A percentile compares a stretch with the other conserved stretches of the same genome.
Evolutionary conservation across 352 stramenopile genomes (phyloP).

Genomic region (Phytophthora vignae): DNA sequence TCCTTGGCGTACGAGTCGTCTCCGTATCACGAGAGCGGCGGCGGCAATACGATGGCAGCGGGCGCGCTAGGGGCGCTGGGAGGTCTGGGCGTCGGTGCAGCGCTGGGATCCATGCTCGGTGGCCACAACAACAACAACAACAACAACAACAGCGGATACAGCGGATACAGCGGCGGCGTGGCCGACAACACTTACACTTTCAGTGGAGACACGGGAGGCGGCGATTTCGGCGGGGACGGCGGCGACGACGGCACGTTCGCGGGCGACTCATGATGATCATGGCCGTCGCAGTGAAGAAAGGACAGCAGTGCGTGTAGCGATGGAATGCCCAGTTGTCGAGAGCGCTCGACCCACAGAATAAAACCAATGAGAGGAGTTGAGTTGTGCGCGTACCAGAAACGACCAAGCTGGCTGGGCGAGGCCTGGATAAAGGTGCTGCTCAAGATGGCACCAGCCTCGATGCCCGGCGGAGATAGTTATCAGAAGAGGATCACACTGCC

Average conservation of each 20-base stretch:
- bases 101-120: constrained; percentile 56
- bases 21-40: not conserved
- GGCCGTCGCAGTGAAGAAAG: constrained; percentile 2
- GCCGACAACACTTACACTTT: constrained; percentile 57
- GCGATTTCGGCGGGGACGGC: constrained; percentile 40
- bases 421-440: not conserved
- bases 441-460: not conserved
- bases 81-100: constrained; percentile 54
- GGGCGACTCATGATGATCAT: constrained; percentile 65
- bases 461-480: not conserved
- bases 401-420: too few relatives aligned
- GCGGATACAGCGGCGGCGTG: constrained; percentile 46
- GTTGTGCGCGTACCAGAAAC: too few relatives aligned
- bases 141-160: constrained; percentile 34
- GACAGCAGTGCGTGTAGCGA: too few relatives aligned
- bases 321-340: too few relatives aligned
- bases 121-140: constrained; percentile 24
- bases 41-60: constrained; percentile 28
- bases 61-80: constrained; percentile 57
- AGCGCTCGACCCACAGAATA: too few relatives aligned
- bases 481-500: not conserved
- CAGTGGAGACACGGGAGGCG: constrained; percentile 59
- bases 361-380: too few relatives aligned
- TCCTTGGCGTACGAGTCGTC: not conserved
- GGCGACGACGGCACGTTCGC: constrained; percentile 53